Evolutionary conservation across 257 asterid genomes (phyloP).

Genomic region (Jacaranda copaia): DNA sequence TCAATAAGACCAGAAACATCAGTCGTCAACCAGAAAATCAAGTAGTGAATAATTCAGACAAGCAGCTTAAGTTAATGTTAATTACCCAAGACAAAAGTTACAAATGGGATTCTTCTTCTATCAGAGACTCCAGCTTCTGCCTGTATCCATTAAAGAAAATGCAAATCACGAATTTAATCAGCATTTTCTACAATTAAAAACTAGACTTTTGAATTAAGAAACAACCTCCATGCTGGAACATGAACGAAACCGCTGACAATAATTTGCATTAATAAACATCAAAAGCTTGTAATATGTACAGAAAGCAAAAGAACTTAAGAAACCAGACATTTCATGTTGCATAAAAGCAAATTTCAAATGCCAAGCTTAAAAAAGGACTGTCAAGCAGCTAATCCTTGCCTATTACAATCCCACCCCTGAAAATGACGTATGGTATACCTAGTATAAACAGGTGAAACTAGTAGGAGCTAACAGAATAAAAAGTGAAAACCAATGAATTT

Average conservation of each 20-base stretch:
- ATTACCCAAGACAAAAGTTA: conserved; percentile 90
- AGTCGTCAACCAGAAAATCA: conserved; percentile 31
- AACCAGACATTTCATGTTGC: conserved; percentile 28
- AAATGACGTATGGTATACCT: background rate
- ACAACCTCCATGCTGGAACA: conserved; percentile 20
- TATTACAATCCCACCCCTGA: conserved; percentile 15
- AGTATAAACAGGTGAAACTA: background rate
- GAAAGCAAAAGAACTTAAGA: background rate
- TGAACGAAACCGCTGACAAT: background rate
- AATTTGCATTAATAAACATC: conserved; percentile 6
- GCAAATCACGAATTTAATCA: conserved; percentile 32
- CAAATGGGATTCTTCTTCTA: conserved; percentile 58
- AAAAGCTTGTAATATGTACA: conserved; percentile 5
- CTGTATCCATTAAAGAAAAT: conserved; percentile 53
- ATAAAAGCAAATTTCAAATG: conserved; percentile 7
- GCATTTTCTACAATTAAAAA: conserved; percentile 1
- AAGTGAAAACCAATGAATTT: no score
- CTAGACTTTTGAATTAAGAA: background rate
- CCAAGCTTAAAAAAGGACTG: conserved; percentile 9
- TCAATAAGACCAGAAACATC: conserved; percentile 13
- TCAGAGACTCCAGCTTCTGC: conserved; percentile 61
- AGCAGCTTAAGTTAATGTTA: conserved; percentile 31
- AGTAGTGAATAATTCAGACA: conserved; percentile 19
- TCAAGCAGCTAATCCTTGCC: conserved; percentile 22
- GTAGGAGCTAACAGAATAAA: no score